Evolutionary conservation across 768 basidiomycete genomes (phyloP).

Genomic region (Collybiopsis confluens): DNA sequence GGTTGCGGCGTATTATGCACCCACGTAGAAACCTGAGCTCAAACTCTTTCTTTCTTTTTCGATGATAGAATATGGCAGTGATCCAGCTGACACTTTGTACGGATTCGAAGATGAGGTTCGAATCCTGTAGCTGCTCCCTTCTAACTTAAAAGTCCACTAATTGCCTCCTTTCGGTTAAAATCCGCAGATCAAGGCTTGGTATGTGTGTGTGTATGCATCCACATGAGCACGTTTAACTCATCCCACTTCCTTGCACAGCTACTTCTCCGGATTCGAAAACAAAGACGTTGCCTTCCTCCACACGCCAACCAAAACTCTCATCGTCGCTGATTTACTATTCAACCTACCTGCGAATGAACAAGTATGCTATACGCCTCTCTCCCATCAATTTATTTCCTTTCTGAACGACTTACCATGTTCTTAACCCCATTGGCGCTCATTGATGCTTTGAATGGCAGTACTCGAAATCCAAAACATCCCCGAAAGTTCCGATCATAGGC

Average conservation of each 20-base stretch:
- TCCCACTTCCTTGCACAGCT: slow-evolving; percentile 25
- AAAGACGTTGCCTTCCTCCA: slow-evolving; percentile 69
- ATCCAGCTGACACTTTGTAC: slow-evolving; percentile 59
- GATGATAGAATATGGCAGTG: slow-evolving; percentile 60
- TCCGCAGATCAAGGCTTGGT: slow-evolving; percentile 49
- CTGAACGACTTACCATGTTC: no score
- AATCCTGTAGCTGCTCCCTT: no score
- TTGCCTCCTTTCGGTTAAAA: slow-evolving; percentile 7
- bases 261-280: slow-evolving; percentile 48
- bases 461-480: slow-evolving; percentile 30
- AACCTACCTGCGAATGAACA: slow-evolving; percentile 66
- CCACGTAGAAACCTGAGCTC: no score
- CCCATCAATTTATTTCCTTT: no score
- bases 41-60: no score
- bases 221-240: background rate
- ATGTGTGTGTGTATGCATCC: background rate
- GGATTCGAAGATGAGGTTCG: slow-evolving; percentile 71
- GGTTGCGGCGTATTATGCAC: no score
- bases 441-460: slow-evolving; percentile 24
- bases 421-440: background rate
- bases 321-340: slow-evolving; percentile 66
- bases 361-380: slow-evolving; percentile 18
- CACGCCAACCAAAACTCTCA: slow-evolving; percentile 46
- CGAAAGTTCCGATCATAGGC: slow-evolving; percentile 20
- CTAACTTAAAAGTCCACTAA: background rate